A percentile compares a stretch with the other conserved stretches of the same genome.
phyloP scores from a whole-genome alignment of 2,329 filamentous ascomycete genomes.

The Colletotrichum graminicola region DNA sequence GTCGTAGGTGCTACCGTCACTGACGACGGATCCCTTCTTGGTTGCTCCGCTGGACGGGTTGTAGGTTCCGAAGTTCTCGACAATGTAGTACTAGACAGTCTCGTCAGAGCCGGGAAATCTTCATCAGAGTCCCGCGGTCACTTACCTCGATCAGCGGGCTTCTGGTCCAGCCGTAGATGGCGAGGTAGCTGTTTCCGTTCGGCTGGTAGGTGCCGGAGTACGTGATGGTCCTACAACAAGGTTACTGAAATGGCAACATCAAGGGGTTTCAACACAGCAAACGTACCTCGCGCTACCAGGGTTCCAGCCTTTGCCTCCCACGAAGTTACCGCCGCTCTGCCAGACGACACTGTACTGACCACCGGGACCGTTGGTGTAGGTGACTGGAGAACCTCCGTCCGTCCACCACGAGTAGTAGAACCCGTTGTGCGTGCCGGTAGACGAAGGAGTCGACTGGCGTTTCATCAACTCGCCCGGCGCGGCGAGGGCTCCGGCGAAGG shows the following conservation, averaged over 20 bases:
- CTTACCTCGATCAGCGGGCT: conserved; percentile 45
- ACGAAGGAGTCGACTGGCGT: conserved; percentile 51
- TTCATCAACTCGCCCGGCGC: conserved; percentile 26
- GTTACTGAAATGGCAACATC: neutral
- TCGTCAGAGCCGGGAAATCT: neutral
- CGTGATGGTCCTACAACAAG: conserved; percentile 48
- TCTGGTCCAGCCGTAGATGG: conserved; percentile 55
- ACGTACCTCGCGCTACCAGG: conserved; percentile 62
- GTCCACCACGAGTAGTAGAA: conserved; percentile 65
- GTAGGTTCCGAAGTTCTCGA: conserved; percentile 40
- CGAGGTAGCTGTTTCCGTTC: conserved; percentile 54
- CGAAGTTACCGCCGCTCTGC: conserved; percentile 63
- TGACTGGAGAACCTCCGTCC: conserved; percentile 57
- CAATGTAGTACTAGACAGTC: conserved; percentile 20
- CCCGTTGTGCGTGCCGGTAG: conserved; percentile 53
- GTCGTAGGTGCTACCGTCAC: conserved; percentile 66
- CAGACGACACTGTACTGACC: conserved; percentile 61
- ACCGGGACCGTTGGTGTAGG: conserved; percentile 55
- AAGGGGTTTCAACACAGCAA: accelerated
- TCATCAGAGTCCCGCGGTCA: too few relatives aligned
- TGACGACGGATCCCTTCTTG: conserved; percentile 62
- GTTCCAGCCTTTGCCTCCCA: conserved; percentile 70
- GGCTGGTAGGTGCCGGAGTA: conserved; percentile 53
- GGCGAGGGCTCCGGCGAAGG: conserved; percentile 4
- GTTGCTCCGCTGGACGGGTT: conserved; percentile 44